Evolutionary conservation across 2,329 filamentous ascomycete genomes (phyloP).

Genomic region (Pseudocercospora fuligena): DNA sequence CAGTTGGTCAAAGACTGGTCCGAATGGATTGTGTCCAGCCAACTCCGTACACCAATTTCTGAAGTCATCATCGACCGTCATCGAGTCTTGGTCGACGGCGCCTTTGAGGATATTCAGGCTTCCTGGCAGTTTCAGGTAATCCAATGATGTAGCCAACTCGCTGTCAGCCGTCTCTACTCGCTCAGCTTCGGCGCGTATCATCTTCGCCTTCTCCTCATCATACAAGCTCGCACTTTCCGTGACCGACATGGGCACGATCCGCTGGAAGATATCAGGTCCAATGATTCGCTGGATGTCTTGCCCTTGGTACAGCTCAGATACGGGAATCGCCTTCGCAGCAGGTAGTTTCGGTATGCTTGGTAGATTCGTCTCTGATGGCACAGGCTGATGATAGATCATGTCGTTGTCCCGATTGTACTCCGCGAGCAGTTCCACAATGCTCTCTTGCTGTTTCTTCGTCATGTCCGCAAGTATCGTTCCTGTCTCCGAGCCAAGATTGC

Average conservation of each 20-base stretch:
- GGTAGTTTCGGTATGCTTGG: slow-evolving; percentile 85
- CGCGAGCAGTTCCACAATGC: slow-evolving; percentile 78
- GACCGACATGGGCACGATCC: slow-evolving; percentile 93
- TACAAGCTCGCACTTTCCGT: slow-evolving; percentile 97
- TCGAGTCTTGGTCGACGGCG: slow-evolving; percentile 82
- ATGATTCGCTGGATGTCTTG: slow-evolving; percentile 98
- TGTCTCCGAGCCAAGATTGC: slow-evolving; percentile 83
- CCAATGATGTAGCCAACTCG: slow-evolving; percentile 93
- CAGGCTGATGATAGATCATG: slow-evolving; percentile 94
- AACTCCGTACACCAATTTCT: slow-evolving; percentile 92
- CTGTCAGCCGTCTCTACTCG: slow-evolving; percentile 89
- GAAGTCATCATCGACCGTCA: slow-evolving; percentile 88
- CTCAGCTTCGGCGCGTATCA: slow-evolving; percentile 91
- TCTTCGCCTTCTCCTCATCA: slow-evolving; percentile 96
- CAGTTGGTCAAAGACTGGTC: slow-evolving; percentile 77
- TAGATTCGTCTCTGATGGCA: slow-evolving; percentile 83
- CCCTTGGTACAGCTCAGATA: slow-evolving; percentile 93
- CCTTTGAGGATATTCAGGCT: slow-evolving; percentile 88
- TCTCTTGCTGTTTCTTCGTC: slow-evolving; percentile 78
- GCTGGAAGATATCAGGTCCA: slow-evolving; percentile 93
- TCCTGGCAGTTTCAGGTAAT: slow-evolving; percentile 83
- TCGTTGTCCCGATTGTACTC: slow-evolving; percentile 91
- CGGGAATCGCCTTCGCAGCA: slow-evolving; percentile 94
- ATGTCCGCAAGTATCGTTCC: slow-evolving; percentile 76
- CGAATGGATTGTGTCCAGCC: slow-evolving; percentile 80